These are phyloP conservation scores for Gastrolobium villosum DNA, from an alignment of 306 rosid genomes.

Conservation along the genomic window DNA sequence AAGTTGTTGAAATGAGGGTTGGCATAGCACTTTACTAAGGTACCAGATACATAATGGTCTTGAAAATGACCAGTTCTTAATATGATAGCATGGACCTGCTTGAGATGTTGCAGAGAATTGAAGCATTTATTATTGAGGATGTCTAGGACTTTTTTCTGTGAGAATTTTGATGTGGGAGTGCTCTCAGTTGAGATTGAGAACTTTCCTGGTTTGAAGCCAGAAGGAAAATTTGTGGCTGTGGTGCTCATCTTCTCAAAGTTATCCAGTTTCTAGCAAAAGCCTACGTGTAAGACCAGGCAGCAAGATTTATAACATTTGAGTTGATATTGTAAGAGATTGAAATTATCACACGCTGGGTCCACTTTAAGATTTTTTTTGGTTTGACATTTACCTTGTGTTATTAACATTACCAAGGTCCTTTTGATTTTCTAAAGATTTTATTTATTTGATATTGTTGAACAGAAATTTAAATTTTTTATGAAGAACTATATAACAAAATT, in stretches of 20 bases:
- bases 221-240: constrained; percentile 60
- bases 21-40: constrained; percentile 56
- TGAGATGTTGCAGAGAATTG: constrained; percentile 57
- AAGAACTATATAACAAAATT: not conserved
- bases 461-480: not conserved
- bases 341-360: not conserved
- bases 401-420: not conserved
- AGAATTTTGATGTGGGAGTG: constrained; percentile 50
- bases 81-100: constrained; percentile 60
- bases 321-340: not conserved
- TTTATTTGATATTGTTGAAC: constrained; percentile 6
- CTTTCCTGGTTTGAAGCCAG: constrained; percentile 37
- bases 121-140: constrained; percentile 57
- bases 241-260: constrained; percentile 54
- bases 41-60: constrained; percentile 70
- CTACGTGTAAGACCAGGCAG: not conserved
- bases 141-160: constrained; percentile 64
- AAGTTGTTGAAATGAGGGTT: constrained; percentile 56
- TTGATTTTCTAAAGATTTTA: not conserved
- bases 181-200: constrained; percentile 34
- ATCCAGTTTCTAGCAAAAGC: constrained; percentile 27
- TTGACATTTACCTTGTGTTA: not conserved
- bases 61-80: constrained; percentile 63
- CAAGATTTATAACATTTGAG: not conserved
- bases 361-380: not conserved